These are phyloP conservation scores for Penicillium waksmanii DNA, from an alignment of 495 filamentous ascomycete genomes.

Conservation along the genomic window DNA sequence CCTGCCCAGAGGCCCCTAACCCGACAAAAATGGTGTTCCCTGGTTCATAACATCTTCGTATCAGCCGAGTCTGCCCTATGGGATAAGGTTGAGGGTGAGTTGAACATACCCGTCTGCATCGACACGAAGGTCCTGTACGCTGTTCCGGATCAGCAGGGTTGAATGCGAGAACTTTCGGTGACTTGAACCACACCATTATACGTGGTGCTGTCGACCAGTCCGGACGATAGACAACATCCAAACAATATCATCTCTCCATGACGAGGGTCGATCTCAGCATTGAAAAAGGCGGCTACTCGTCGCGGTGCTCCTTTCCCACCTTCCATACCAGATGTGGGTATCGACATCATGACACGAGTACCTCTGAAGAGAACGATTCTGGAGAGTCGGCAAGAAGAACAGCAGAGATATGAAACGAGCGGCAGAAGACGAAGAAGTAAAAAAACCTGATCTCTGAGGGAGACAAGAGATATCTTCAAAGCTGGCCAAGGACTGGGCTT, in stretches of 20 bases:
- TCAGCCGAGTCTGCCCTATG: background rate
- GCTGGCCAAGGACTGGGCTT: constrained; percentile 1
- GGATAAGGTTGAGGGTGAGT: background rate
- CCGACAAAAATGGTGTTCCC: constrained; percentile 68
- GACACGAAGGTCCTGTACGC: constrained; percentile 59
- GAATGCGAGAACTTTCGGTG: too few relatives aligned
- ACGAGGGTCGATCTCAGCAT: constrained; percentile 36
- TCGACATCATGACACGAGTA: background rate
- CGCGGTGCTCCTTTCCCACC: constrained; percentile 9
- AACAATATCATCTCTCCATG: constrained; percentile 49
- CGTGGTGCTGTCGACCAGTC: constrained; percentile 55
- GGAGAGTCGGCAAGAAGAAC: background rate
- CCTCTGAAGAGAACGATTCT: background rate
- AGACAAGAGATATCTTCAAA: background rate
- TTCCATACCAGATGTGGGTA: constrained; percentile 6
- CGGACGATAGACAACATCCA: constrained; percentile 53
- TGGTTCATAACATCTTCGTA: background rate
- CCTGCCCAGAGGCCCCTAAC: constrained; percentile 59
- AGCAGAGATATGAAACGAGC: background rate
- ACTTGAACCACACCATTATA: constrained; percentile 41
- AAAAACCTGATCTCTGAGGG: background rate
- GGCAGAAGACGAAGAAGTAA: background rate
- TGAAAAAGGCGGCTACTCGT: constrained; percentile 27
- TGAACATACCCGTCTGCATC: constrained; percentile 54
- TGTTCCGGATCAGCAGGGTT: constrained; percentile 8